These are phyloP conservation scores for Chrysanthemum seticuspe DNA, from an alignment of 129 eudicot genomes.

Conservation along the genomic window DNA sequence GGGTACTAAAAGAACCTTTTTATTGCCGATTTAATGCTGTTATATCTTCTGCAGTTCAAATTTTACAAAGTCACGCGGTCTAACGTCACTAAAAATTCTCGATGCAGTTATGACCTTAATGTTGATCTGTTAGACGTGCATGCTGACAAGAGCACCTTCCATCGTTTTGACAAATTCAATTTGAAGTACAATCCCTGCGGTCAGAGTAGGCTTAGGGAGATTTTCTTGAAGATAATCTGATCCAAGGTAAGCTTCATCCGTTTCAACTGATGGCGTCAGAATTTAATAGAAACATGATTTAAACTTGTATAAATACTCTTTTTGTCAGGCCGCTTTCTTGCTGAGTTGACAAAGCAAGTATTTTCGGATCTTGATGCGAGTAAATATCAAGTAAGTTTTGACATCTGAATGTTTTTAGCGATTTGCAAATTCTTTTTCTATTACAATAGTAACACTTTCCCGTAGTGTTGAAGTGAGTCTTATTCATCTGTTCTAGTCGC, in stretches of 20 bases:
- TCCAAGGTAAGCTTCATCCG: slow-evolving; percentile 31
- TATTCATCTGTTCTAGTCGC: slow-evolving; percentile 6
- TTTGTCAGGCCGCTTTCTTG: slow-evolving; percentile 75
- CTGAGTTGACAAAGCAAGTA: slow-evolving; percentile 96
- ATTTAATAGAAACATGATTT: no score
- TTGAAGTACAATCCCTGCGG: slow-evolving; percentile 99
- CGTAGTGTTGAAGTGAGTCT: not conserved
- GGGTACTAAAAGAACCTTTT: slow-evolving; percentile 49
- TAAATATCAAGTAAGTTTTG: slow-evolving; percentile 82
- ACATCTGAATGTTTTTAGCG: not conserved
- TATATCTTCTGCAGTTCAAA: not conserved
- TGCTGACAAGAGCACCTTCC: slow-evolving; percentile 99
- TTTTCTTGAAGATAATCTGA: slow-evolving; percentile 93
- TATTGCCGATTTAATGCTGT: not conserved
- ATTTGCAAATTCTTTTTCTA: not conserved
- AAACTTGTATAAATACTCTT: no score
- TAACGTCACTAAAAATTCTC: slow-evolving; percentile 10
- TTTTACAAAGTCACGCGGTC: not conserved
- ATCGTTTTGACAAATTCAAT: slow-evolving; percentile 97
- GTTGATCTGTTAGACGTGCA: slow-evolving; percentile 98
- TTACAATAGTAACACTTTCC: not conserved
- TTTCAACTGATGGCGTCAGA: no score
- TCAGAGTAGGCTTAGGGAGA: slow-evolving; percentile 98
- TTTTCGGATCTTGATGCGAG: slow-evolving; percentile 87
- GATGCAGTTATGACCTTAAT: slow-evolving; percentile 81